A percentile compares a stretch with the other conserved stretches of the same genome.
Conservation (phyloP, 176 grass and related monocot genomes). For the Triticum urartu region DNA sequence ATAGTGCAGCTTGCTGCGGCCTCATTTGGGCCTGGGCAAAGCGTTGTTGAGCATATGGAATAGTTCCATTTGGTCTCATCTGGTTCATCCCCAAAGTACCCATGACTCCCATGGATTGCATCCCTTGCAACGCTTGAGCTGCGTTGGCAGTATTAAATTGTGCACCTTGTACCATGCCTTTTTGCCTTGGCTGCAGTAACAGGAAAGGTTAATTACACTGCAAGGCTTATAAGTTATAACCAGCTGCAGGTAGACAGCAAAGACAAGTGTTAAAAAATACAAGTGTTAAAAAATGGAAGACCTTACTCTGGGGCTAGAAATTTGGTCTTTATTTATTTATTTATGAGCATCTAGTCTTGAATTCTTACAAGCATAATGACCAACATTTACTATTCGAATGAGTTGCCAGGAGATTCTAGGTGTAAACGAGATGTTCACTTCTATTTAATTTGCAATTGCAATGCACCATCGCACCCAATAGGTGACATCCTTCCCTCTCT, state of each 20-base stretch:
- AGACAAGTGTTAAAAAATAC: background rate
- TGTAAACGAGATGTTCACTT: slow-evolving; percentile 8
- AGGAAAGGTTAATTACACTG: slow-evolving; percentile 16
- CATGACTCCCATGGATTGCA: slow-evolving; percentile 95
- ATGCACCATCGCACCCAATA: slow-evolving; percentile 20
- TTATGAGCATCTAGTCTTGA: slow-evolving; percentile 1
- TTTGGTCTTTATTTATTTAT: background rate
- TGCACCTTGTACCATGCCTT: slow-evolving; percentile 72
- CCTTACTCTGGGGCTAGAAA: background rate
- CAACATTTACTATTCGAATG: background rate
- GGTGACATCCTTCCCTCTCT: background rate
- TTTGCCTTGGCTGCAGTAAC: slow-evolving; percentile 75
- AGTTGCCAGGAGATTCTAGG: background rate
- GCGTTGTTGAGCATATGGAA: slow-evolving; percentile 81
- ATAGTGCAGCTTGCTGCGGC: slow-evolving; percentile 68
- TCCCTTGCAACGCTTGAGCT: slow-evolving; percentile 77
- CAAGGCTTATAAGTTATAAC: slow-evolving; percentile 34
- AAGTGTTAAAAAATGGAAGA: background rate
- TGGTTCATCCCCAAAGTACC: slow-evolving; percentile 69
- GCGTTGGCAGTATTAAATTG: slow-evolving; percentile 62
- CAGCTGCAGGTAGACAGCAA: background rate
- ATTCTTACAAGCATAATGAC: background rate
- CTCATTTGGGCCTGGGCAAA: slow-evolving; percentile 77
- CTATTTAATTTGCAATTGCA: slow-evolving; percentile 1
- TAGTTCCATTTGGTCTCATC: slow-evolving; percentile 81